These are phyloP conservation scores for Ogataea methanolica DNA, from an alignment of 805 yeast genomes.

Conservation along the genomic window DNA sequence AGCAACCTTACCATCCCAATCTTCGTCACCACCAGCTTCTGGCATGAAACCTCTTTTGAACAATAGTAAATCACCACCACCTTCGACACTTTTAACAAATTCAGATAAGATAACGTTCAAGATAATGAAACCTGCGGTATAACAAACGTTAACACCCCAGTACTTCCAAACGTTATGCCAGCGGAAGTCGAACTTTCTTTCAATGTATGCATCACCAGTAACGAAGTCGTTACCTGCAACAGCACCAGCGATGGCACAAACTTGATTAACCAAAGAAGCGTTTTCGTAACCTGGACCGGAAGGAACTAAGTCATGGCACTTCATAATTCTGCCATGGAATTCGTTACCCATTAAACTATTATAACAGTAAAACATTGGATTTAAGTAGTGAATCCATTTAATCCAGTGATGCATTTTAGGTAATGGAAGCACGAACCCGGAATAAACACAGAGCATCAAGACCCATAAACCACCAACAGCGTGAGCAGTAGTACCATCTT, in stretches of 20 bases:
- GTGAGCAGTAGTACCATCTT: constrained; percentile 52
- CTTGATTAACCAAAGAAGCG: constrained; percentile 34
- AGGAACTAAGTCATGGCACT: constrained; percentile 48
- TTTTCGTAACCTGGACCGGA: constrained; percentile 50
- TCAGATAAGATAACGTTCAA: constrained; percentile 25
- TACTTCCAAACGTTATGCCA: constrained; percentile 44
- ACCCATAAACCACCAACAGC: constrained; percentile 51
- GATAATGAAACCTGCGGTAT: constrained; percentile 33
- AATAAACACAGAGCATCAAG: constrained; percentile 52
- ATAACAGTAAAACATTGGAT: constrained; percentile 43
- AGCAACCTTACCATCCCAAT: constrained; percentile 38
- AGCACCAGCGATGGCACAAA: constrained; percentile 51
- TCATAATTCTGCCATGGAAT: constrained; percentile 48
- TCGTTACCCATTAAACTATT: constrained; percentile 55
- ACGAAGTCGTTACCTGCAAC: constrained; percentile 25
- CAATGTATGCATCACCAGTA: constrained; percentile 33
- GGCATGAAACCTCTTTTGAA: constrained; percentile 40
- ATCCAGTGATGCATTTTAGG: constrained; percentile 54
- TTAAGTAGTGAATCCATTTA: constrained; percentile 47
- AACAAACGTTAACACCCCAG: constrained; percentile 43
- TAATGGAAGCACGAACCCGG: constrained; percentile 43
- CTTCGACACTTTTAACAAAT: constrained; percentile 17
- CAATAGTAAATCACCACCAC: constrained; percentile 31
- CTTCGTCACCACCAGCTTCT: constrained; percentile 26
- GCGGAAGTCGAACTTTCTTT: constrained; percentile 30